Percentiles rank a stretch among this genome's conserved stretches.
Conservation (phyloP, 371 early-diverging fungal species). For the Mortierella sp. region DNA sequence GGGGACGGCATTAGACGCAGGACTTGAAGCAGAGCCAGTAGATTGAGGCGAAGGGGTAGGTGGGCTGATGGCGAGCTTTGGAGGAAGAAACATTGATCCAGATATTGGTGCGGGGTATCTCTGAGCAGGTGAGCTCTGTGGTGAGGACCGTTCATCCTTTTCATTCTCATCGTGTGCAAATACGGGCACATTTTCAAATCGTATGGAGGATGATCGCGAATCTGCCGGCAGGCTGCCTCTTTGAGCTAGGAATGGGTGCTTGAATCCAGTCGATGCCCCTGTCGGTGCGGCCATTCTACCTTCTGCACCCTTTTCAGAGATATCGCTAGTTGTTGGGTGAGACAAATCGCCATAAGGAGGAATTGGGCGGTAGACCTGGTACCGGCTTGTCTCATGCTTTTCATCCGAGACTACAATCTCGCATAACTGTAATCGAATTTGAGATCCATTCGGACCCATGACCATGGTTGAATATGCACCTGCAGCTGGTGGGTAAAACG, state of each 20-base stretch:
- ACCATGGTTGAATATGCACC: constrained; percentile 43
- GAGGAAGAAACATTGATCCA: constrained; percentile 36
- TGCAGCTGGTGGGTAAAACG: constrained; percentile 27
- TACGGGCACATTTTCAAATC: constrained; percentile 9
- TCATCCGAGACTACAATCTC: constrained; percentile 55
- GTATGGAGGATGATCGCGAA: constrained; percentile 35
- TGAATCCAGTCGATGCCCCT: constrained; percentile 22
- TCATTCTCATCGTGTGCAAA: constrained; percentile 19
- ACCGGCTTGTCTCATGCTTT: constrained; percentile 47
- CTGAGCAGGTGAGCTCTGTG: neutral
- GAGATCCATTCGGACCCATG: constrained; percentile 44
- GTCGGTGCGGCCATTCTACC: neutral
- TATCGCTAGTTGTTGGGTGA: neutral
- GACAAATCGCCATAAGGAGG: constrained; percentile 16
- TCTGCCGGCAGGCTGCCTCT: constrained; percentile 13
- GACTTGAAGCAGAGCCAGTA: neutral
- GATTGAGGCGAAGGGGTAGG: constrained; percentile 15
- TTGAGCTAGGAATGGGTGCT: constrained; percentile 18
- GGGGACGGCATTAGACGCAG: neutral
- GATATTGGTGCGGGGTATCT: constrained; percentile 17
- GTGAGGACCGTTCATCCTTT: neutral
- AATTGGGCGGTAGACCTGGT: constrained; percentile 46
- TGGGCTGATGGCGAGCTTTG: constrained; percentile 21
- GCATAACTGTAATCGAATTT: constrained; percentile 39
- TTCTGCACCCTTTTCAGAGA: neutral